Evolutionary conservation across 768 basidiomycete genomes (phyloP), one percentile per base, ranked within the genome.

Genomic region (Collybiopsis confluens): DNA sequence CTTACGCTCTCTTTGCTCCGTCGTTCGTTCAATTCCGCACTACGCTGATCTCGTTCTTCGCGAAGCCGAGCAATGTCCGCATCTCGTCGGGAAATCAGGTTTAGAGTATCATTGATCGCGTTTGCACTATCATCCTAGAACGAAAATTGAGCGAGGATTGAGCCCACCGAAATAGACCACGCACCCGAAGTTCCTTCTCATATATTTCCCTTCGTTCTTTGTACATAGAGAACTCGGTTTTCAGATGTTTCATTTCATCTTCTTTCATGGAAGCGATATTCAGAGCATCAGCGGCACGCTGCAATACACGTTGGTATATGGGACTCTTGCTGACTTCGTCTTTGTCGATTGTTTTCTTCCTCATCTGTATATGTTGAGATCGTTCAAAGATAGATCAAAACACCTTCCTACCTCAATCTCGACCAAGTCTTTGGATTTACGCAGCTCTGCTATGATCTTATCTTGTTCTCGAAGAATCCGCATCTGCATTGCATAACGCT

Each of bases 21-120:
- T 53, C 85, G 79, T 62, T 94, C 92, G 30, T 73, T 65, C 26
- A 89, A 59, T 59, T 92, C 90, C 3, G 83, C 80, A 7, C 66
- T 63, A 42, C 74, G 74, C 57, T 87, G 84, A 58, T 92, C 89
- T 6, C 90, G 81, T 57, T 83, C 77, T 48, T 86, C 86, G 20
- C 90, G 82, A 18, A 92, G 73, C 28, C 90, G 81, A 18, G 74
- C 66, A 59, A 80, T 81, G 50, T 92, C 89, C 2, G 72, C 68
- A 58, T 90, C 86, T 33, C 85, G 81, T 62, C 86, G 88, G 8
- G 72, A 70, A 35, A 88, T 65, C 64, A 81, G 74, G 1, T 66
- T 64, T 59, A 80, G 84, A 28, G 88, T 71, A 27, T 94, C 89
- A 58, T 86, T 78, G n/a, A 76, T 71, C 33, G 73, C 68, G 61